Conservation (phyloP, 108 stramenopile species). For the Skeletonema potamos region DNA sequence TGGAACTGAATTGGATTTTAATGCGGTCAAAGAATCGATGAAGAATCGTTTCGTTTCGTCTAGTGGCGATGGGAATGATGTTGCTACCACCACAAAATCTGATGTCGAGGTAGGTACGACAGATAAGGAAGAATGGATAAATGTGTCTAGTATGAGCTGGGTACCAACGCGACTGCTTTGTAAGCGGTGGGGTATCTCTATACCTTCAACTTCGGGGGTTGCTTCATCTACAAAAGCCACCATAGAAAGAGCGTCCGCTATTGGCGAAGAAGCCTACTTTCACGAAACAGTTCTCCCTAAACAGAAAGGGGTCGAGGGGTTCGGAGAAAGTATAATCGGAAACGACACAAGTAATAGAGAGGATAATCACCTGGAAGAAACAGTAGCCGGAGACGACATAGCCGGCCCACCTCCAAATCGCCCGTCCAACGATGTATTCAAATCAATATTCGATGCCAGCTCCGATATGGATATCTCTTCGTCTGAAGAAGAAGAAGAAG, state of each 20-base stretch:
- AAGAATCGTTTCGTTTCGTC: slow-evolving; percentile 46
- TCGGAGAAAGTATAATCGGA: background rate
- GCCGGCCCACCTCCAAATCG: slow-evolving; percentile 21
- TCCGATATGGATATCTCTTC: slow-evolving; percentile 44
- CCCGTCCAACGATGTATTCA: slow-evolving; percentile 33
- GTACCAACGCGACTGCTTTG: slow-evolving; percentile 40
- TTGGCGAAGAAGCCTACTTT: slow-evolving; percentile 36
- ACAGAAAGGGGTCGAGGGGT: background rate
- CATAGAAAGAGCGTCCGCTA: background rate
- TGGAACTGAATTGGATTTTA: slow-evolving; percentile 37
- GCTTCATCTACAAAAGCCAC: background rate
- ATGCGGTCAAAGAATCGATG: slow-evolving; percentile 49
- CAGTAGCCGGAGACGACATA: slow-evolving; percentile 3
- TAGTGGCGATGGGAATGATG: background rate
- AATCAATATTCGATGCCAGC: slow-evolving; percentile 36
- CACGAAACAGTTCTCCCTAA: slow-evolving; percentile 14
- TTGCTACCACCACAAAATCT: background rate
- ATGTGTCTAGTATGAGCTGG: slow-evolving; percentile 19
- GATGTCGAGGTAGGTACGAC: background rate
- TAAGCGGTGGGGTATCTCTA: slow-evolving; percentile 42
- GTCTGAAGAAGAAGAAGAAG: slow-evolving; percentile 7
- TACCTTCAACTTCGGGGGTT: slow-evolving; percentile 24
- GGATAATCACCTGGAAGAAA: background rate
- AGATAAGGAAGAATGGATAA: slow-evolving; percentile 35
- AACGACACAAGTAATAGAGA: background rate